Evolutionary conservation across 2,329 filamentous ascomycete genomes (phyloP), one percentile per base, ranked within the genome.

Genomic region (Aspergillus tanneri): DNA sequence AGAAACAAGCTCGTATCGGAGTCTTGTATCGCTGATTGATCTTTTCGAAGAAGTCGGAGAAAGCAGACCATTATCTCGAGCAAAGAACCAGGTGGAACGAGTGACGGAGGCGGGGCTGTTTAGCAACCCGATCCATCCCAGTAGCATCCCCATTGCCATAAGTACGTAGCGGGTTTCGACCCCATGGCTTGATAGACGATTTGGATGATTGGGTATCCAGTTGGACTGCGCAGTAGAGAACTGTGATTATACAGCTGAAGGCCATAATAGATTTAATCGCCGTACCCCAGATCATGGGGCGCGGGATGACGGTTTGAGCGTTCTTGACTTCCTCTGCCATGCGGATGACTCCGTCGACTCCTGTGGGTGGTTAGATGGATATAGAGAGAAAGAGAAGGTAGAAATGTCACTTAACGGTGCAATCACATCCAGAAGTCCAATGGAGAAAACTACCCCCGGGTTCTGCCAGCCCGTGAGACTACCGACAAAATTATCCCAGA

Each of bases 261-360:
- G 74, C 75, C 24, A 77, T 58, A 4, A 58, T 52, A 3, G 72
- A 73, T 50, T 77, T 78, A 48, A 77, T 64, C 5, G 70, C 25
- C 40, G 75, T 69, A 21, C 68, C 71, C 44, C 65, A 67, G 50
- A 77, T 67, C 54, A 79, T 76, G 3, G 72, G 70, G 23, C 65
- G 57, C 0, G 76, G 76, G 8, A 78, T 70, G 7, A 77, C 72
- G 6, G 66, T 53, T 4, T 70, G 68, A 1, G 76, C 71, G 22
- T 76, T 67, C 34, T 72, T 63, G 30, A 78, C 71, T 57, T 78
- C 76, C 55, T 78, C 76, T 1, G 74, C 68, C 55, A 77, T 70
- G 50, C 71, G 63, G 18, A 54, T 55, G 14, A 51, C 55, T 2
- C 58, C 62, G 39, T 64, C 62, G 14, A 59, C 36, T 4, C 61